Percentiles rank a stretch among this genome's conserved stretches.
Evolutionary conservation across 495 filamentous ascomycete genomes (phyloP).

Genomic region (Xeromyces bisporus): DNA sequence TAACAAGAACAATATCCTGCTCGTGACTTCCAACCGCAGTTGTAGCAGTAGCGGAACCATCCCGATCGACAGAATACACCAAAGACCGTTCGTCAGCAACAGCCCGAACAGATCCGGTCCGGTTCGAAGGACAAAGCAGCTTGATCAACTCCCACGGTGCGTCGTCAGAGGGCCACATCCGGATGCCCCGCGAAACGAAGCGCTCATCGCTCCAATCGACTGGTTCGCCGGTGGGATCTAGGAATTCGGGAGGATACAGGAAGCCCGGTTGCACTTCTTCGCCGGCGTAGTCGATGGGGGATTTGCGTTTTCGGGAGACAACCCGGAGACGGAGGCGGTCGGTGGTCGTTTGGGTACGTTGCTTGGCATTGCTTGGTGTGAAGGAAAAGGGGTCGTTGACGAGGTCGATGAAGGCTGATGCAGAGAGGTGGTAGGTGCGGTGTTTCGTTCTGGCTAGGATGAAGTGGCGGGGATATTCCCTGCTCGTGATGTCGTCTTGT

Average conservation of each 20-base stretch:
- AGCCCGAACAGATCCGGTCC: constrained; percentile 30
- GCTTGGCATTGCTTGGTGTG: constrained; percentile 12
- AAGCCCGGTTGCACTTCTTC: constrained; percentile 14
- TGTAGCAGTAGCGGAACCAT: constrained; percentile 12
- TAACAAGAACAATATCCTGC: constrained; percentile 41
- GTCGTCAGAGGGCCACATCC: constrained; percentile 42
- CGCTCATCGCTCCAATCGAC: constrained; percentile 24
- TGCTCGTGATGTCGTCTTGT: constrained; percentile 17
- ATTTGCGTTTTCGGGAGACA: constrained; percentile 26
- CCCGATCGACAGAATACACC: constrained; percentile 36
- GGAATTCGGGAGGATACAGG: constrained; percentile 20
- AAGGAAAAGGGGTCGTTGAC: constrained; percentile 36
- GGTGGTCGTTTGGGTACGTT: constrained; percentile 16
- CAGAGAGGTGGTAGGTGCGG: constrained; percentile 39
- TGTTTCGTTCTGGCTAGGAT: constrained; percentile 42
- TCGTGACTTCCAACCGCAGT: constrained; percentile 12
- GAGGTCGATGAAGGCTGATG: constrained; percentile 47
- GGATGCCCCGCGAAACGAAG: constrained; percentile 33
- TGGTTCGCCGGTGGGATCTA: constrained; percentile 9
- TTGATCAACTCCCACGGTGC: constrained; percentile 29
- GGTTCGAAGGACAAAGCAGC: constrained; percentile 39
- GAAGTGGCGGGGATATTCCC: constrained; percentile 25
- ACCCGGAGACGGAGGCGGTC: constrained; percentile 37
- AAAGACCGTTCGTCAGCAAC: constrained; percentile 44
- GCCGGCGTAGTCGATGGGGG: constrained; percentile 24